Evolutionary conservation across 306 rosid species (phyloP).

Genomic region (Gastrolobium bilobum): DNA sequence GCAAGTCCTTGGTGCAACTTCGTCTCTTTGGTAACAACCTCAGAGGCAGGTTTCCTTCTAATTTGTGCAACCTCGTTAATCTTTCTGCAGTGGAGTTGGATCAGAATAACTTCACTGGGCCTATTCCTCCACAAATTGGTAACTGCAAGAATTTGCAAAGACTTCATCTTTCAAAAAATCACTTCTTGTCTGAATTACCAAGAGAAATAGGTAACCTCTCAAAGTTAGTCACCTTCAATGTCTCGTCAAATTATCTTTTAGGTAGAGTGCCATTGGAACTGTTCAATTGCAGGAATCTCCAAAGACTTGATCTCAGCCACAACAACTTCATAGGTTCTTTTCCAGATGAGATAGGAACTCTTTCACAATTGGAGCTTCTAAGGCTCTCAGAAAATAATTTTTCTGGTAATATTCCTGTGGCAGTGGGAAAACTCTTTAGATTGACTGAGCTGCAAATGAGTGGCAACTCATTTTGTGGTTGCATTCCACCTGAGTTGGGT

Average conservation of each 20-base stretch:
- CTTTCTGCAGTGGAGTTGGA: constrained; percentile 69
- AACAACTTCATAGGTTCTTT: constrained; percentile 62
- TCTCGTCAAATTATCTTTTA: constrained; percentile 64
- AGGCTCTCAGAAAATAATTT: constrained; percentile 68
- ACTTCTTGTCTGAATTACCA: constrained; percentile 65
- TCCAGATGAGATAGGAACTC: constrained; percentile 70
- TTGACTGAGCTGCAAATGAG: constrained; percentile 83
- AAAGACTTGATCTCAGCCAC: constrained; percentile 75
- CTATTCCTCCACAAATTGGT: constrained; percentile 68
- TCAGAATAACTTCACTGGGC: constrained; percentile 70
- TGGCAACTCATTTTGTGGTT: constrained; percentile 68
- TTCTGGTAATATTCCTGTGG: constrained; percentile 65
- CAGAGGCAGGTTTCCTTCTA: constrained; percentile 72
- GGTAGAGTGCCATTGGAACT: constrained; percentile 67
- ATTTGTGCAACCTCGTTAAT: constrained; percentile 66
- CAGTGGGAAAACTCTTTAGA: constrained; percentile 61
- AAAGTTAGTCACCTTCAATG: constrained; percentile 68
- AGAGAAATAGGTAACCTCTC: constrained; percentile 74
- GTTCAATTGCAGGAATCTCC: constrained; percentile 69
- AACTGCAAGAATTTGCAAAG: constrained; percentile 69
- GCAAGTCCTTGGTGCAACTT: constrained; percentile 69
- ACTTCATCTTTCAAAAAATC: constrained; percentile 72
- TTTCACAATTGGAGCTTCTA: constrained; percentile 70
- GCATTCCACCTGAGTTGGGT: constrained; percentile 74
- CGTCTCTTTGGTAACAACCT: constrained; percentile 66